Conservation (phyloP, 1,139 yeast species). For the Yamadazyma jaroonii region DNA sequence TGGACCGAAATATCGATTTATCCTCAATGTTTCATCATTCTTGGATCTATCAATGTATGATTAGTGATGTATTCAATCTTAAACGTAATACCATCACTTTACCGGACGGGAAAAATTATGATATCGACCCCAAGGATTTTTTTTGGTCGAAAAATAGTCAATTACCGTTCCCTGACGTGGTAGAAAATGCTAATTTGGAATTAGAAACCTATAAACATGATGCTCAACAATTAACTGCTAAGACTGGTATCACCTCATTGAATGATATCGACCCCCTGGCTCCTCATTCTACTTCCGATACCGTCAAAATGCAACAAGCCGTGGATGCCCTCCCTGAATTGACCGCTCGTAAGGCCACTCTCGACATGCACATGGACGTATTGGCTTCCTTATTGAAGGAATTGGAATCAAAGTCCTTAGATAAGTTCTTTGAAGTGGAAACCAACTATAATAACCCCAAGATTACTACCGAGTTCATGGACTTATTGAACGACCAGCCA, state of each 20-base stretch:
- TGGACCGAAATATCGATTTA: constrained; percentile 87
- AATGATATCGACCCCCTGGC: constrained; percentile 56
- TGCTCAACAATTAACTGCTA: constrained; percentile 79
- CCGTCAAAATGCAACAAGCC: constrained; percentile 80
- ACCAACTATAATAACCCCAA: constrained; percentile 68
- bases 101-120: constrained; percentile 58
- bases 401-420: constrained; percentile 80
- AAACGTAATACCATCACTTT: constrained; percentile 66
- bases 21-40: constrained; percentile 95
- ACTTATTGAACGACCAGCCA: constrained; percentile 47
- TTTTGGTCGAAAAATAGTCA: constrained; percentile 86
- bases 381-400: constrained; percentile 81
- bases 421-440: constrained; percentile 90
- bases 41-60: constrained; percentile 97
- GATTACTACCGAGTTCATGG: constrained; percentile 57
- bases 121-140: constrained; percentile 87
- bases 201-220: constrained; percentile 78
- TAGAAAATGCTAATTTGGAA: constrained; percentile 88
- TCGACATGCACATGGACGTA: constrained; percentile 97
- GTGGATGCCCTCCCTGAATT: constrained; percentile 90
- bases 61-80: constrained; percentile 83
- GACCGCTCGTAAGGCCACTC: constrained; percentile 80
- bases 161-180: constrained; percentile 96
- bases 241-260: constrained; percentile 69
- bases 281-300: constrained; percentile 45